phyloP scores from a whole-genome alignment of 2,329 filamentous ascomycete species.

The Arthrobotrys entomopaga region DNA sequence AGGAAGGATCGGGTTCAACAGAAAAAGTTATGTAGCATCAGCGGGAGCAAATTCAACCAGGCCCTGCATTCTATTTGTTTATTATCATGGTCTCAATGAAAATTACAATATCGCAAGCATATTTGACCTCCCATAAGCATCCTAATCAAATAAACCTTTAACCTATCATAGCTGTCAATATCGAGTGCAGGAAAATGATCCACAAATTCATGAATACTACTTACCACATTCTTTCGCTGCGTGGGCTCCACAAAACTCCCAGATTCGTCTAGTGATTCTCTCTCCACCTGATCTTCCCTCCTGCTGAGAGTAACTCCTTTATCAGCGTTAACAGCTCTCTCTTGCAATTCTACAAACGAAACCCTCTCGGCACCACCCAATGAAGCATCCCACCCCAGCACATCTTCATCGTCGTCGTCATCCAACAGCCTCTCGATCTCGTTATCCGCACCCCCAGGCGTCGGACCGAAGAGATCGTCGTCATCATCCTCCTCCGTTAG shows the following conservation, averaged over 20 bases:
- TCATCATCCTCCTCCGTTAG: conserved; percentile 49
- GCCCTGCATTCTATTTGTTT: conserved; percentile 7
- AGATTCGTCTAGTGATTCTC: conserved; percentile 14
- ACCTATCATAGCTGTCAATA: conserved; percentile 28
- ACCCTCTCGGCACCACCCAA: conserved; percentile 30
- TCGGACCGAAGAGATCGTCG: conserved; percentile 47
- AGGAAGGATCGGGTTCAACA: conserved; percentile 22
- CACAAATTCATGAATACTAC: not conserved
- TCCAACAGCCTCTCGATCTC: conserved; percentile 41
- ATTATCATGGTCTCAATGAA: not conserved
- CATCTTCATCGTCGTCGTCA: conserved; percentile 48
- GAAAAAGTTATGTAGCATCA: conserved; percentile 12
- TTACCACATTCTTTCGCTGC: conserved; percentile 48
- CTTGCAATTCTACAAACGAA: conserved; percentile 47
- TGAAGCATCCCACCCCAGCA: conserved; percentile 52
- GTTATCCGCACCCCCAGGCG: conserved; percentile 31
- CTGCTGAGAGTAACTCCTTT: not conserved
- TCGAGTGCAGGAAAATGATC: not conserved
- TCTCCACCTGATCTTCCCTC: conserved; percentile 15
- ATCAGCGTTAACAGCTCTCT: conserved; percentile 42
- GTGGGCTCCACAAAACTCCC: conserved; percentile 46
- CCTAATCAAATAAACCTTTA: conserved; percentile 49
- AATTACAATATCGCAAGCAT: not conserved
- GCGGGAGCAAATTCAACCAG: conserved; percentile 34
- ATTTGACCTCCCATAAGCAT: too few relatives aligned